Conservation (phyloP, 129 eudicot species). For the Cynara cardunculus region DNA sequence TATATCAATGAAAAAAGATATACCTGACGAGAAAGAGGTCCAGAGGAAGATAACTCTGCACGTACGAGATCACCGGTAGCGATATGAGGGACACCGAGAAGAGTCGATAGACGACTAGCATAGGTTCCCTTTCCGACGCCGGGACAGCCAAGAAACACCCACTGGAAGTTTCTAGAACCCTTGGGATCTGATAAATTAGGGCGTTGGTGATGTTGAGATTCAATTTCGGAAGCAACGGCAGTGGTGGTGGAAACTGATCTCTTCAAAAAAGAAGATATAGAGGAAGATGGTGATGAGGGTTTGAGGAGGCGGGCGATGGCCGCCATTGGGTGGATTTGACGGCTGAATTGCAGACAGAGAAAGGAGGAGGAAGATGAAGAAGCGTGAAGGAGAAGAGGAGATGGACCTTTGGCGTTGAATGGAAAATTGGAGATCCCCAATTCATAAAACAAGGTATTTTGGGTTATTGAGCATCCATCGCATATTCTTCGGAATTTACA, state of each 20-base stretch:
- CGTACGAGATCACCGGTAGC: conserved; percentile 99
- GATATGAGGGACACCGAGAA: conserved; percentile 92
- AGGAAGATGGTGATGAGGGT: conserved; percentile 24
- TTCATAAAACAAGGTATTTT: neutral
- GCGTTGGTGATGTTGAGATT: conserved; percentile 15
- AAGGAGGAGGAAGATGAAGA: conserved; percentile 14
- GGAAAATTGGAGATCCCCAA: conserved; percentile 15
- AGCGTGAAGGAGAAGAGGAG: neutral
- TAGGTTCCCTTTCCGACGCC: conserved; percentile 98
- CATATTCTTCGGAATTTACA: neutral
- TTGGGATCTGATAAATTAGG: conserved; percentile 52
- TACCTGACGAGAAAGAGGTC: conserved; percentile 78
- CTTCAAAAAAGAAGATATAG: conserved; percentile 3
- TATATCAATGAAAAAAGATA: neutral
- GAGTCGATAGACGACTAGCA: conserved; percentile 79
- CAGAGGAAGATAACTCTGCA: conserved; percentile 57
- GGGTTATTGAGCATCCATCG: neutral
- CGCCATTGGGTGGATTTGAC: conserved; percentile 65
- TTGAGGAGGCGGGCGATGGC: conserved; percentile 64
- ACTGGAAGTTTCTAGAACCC: conserved; percentile 52
- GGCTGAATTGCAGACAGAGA: conserved; percentile 11
- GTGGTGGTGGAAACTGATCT: conserved; percentile 48
- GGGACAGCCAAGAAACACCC: conserved; percentile 90
- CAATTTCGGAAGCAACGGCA: conserved; percentile 32
- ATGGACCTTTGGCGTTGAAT: neutral